A percentile compares a stretch with the other conserved stretches of the same genome.
phyloP scores from a whole-genome alignment of 768 basidiomycete genomes.

The Rhizopogon vesiculosus region DNA sequence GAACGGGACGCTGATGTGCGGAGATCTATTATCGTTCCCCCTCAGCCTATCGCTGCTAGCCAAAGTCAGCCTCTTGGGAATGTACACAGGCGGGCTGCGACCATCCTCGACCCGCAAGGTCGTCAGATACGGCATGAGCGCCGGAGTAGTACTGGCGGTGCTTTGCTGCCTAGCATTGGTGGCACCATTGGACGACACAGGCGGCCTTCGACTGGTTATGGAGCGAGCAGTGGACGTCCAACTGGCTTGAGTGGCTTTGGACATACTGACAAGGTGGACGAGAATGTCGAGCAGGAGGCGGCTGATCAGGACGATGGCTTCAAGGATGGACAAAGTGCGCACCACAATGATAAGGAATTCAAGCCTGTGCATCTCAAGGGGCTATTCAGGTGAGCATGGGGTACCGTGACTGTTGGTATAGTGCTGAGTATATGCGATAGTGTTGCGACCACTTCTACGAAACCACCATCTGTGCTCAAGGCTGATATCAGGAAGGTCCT shows the following conservation, averaged over 20 bases:
- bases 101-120: constrained; percentile 67
- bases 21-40: constrained; percentile 19
- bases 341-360: constrained; percentile 63
- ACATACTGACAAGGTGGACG: constrained; percentile 43
- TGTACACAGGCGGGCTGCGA: constrained; percentile 71
- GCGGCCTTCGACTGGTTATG: constrained; percentile 66
- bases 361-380: constrained; percentile 97
- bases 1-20: constrained; percentile 13
- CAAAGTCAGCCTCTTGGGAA: constrained; percentile 55
- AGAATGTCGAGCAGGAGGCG: constrained; percentile 38
- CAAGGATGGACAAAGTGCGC: constrained; percentile 45
- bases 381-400: constrained; percentile 70
- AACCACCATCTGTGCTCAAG: constrained; percentile 74
- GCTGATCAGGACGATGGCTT: constrained; percentile 38
- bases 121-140: constrained; percentile 63
- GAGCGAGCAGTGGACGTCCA: constrained; percentile 23
- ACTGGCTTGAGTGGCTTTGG: constrained; percentile 44
- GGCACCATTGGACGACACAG: constrained; percentile 66
- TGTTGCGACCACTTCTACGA: constrained; percentile 94
- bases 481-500: constrained; percentile 82
- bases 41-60: constrained; percentile 33
- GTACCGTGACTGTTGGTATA: neutral
- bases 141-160: constrained; percentile 72
- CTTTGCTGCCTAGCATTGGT: constrained; percentile 39
- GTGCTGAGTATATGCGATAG: constrained; percentile 31